Evolutionary conservation across 176 grass and related monocot genomes (phyloP).

Genomic region (Oryza coarctata): DNA sequence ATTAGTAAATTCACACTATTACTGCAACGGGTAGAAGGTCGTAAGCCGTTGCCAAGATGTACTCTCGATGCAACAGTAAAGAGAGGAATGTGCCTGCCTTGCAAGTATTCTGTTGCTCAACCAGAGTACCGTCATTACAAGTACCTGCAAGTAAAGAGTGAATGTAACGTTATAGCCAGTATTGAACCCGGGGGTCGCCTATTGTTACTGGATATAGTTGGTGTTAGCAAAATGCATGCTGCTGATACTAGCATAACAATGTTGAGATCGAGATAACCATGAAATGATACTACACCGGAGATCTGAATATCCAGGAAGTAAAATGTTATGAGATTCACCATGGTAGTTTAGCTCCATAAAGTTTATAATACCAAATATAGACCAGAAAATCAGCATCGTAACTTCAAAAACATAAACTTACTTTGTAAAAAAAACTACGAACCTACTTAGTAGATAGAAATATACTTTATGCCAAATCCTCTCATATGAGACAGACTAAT

Average conservation of each 20-base stretch:
- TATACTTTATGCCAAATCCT: too few relatives aligned
- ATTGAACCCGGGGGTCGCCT: too few relatives aligned
- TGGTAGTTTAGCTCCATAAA: background rate
- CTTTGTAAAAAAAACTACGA: too few relatives aligned
- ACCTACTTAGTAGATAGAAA: too few relatives aligned
- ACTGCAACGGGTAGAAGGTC: background rate
- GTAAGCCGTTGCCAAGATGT: background rate
- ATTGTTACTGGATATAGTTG: too few relatives aligned
- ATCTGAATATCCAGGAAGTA: conserved; percentile 20
- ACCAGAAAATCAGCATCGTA: background rate
- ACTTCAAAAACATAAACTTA: background rate
- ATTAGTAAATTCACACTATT: background rate
- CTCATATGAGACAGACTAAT: too few relatives aligned
- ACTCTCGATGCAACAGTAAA: background rate
- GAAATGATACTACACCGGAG: conserved; percentile 37
- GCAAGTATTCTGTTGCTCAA: background rate
- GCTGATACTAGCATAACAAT: conserved; percentile 13
- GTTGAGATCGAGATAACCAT: too few relatives aligned
- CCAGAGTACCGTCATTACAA: background rate
- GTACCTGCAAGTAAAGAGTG: too few relatives aligned
- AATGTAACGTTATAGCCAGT: too few relatives aligned
- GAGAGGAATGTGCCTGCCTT: background rate
- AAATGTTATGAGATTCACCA: background rate
- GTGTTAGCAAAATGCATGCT: conserved; percentile 5
- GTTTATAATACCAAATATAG: background rate